These are phyloP conservation scores for Clonostachys solani DNA, from an alignment of 2,329 filamentous ascomycete genomes.

Conservation along the genomic window DNA sequence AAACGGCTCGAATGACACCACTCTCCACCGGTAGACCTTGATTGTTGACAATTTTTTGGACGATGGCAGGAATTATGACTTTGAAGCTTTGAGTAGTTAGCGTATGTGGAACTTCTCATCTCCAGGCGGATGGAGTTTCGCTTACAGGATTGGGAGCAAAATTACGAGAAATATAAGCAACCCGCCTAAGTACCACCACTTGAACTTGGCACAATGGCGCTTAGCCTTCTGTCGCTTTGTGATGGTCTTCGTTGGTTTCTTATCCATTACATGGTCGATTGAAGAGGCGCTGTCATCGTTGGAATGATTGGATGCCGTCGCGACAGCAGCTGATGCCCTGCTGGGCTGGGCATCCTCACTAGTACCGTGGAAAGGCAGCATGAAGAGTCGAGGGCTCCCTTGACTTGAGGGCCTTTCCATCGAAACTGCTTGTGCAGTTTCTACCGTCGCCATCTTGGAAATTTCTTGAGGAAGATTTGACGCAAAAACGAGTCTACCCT, in stretches of 20 bases:
- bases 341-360: not conserved
- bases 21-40: slow-evolving; percentile 31
- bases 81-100: slow-evolving; percentile 29
- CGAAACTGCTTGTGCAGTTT: too few species aligned
- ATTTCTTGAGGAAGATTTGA: too few species aligned
- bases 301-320: too few species aligned
- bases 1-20: slow-evolving; percentile 25
- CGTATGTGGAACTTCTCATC: not conserved
- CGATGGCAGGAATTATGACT: slow-evolving; percentile 39
- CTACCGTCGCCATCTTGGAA: too few species aligned
- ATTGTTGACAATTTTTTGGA: slow-evolving; percentile 35
- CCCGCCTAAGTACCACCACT: slow-evolving; percentile 36
- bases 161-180: slow-evolving; percentile 35
- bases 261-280: not conserved
- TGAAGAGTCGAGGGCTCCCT: too few species aligned
- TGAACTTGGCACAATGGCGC: slow-evolving; percentile 34
- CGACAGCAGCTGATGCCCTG: not conserved
- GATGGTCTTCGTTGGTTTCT: not conserved
- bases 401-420: too few species aligned
- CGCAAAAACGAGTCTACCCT: too few species aligned
- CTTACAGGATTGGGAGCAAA: slow-evolving; percentile 39
- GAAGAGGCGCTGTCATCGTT: not conserved
- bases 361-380: too few species aligned
- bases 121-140: slow-evolving; percentile 1
- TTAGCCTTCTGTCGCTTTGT: slow-evolving; percentile 28